Evolutionary conservation across 495 filamentous ascomycete species (phyloP).

Genomic region (Terfezia claveryi): DNA sequence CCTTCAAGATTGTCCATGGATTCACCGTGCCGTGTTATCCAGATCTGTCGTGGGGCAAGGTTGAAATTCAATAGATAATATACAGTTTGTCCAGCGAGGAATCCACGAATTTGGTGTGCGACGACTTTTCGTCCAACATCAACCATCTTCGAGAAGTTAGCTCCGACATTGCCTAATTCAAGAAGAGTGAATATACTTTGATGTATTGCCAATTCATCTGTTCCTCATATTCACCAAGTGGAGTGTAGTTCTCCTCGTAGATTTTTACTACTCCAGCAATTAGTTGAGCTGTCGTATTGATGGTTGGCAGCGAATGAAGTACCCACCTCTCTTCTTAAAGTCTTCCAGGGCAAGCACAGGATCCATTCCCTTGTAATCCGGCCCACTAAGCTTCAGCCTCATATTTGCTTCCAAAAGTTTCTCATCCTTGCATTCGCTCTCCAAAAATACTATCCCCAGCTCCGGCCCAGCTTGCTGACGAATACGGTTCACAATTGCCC

Average conservation of each 20-base stretch:
- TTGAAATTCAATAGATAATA: conserved; percentile 95
- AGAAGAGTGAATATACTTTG: conserved; percentile 26
- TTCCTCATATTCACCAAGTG: conserved; percentile 81
- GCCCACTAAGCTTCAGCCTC: conserved; percentile 89
- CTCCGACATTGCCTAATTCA: conserved; percentile 1
- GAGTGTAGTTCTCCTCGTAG: conserved; percentile 81
- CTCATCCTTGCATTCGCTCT: conserved; percentile 73
- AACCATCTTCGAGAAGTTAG: conserved; percentile 46
- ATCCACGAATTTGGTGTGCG: conserved; percentile 71
- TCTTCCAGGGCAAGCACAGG: conserved; percentile 60
- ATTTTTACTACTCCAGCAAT: conserved; percentile 37
- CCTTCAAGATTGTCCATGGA: conserved; percentile 57
- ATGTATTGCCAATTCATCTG: conserved; percentile 74
- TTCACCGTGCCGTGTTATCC: conserved; percentile 89
- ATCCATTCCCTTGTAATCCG: conserved; percentile 88
- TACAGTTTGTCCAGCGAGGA: conserved; percentile 70
- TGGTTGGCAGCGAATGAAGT: neutral
- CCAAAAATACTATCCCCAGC: conserved; percentile 77
- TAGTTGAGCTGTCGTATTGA: neutral
- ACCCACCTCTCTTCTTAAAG: conserved; percentile 52
- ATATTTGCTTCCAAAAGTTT: conserved; percentile 84
- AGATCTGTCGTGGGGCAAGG: conserved; percentile 80
- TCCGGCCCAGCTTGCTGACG: conserved; percentile 62
- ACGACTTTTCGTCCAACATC: conserved; percentile 91
- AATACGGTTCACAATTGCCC: conserved; percentile 63